phyloP scores from a whole-genome alignment of 768 basidiomycete genomes.

The Cantharellus anzutake region DNA sequence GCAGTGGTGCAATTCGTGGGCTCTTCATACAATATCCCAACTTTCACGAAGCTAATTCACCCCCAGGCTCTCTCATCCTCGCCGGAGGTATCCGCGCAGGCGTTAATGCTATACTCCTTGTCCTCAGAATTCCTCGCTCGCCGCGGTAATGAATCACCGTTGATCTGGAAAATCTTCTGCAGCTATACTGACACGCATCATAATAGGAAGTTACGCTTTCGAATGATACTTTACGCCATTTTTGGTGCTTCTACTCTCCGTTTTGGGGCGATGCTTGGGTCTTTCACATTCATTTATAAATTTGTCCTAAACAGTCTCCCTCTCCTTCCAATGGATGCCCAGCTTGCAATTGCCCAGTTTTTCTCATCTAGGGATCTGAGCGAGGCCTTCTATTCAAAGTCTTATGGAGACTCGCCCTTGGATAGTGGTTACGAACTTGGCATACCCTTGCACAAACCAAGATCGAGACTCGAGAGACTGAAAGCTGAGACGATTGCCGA shows the following conservation, averaged over 20 bases:
- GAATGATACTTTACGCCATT: slow-evolving; percentile 58
- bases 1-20: slow-evolving; percentile 52
- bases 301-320: slow-evolving; percentile 61
- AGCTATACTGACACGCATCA: not conserved
- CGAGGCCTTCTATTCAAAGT: not conserved
- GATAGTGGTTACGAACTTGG: not conserved
- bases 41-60: not conserved
- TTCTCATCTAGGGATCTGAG: not conserved
- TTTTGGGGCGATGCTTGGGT: slow-evolving; percentile 79
- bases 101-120: slow-evolving; percentile 59
- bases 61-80: slow-evolving; percentile 55
- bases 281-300: slow-evolving; percentile 55
- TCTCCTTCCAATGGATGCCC: slow-evolving; percentile 33
- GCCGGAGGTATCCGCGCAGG: slow-evolving; percentile 69
- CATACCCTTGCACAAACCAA: not conserved
- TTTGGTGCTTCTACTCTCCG: slow-evolving; percentile 69
- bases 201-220: slow-evolving; percentile 37
- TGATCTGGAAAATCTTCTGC: not conserved
- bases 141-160: slow-evolving; percentile 14
- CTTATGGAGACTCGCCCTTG: not conserved
- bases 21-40: slow-evolving; percentile 10
- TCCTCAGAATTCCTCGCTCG: slow-evolving; percentile 50
- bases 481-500: too few relatives aligned
- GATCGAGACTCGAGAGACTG: too few relatives aligned
- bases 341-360: not conserved